Evolutionary conservation across 352 stramenopile genomes (phyloP), one percentile per base, ranked within the genome.

Genomic region (Phytopythium boreale): DNA sequence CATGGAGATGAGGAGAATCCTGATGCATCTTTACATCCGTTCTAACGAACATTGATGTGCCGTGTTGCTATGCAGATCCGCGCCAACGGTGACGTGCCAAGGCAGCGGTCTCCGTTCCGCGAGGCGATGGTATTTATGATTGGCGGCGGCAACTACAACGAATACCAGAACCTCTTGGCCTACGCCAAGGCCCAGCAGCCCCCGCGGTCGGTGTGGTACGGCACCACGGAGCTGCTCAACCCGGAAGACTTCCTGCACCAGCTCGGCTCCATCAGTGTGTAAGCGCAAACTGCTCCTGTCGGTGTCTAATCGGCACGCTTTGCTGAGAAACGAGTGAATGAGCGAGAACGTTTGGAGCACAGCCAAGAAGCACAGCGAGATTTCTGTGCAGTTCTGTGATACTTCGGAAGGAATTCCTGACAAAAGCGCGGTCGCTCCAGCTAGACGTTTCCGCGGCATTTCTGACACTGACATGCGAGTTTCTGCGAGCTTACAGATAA

Each of bases 101-200:
- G 87, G 41, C 87, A 93, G 68, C 79, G 84, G 49, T 83, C 84
- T 53, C 83, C 87, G 37, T 95, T 95, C 69, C 81, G 77, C 46
- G 83, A 92, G 64, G 84, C 80, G 55, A 89, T 95, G 67, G 82
- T 95, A 72, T 95, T 95, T 87, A 87, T 95, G 71, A 93, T 95
- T 62, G 87, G 87, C 14, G 85, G 87, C 41, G 87, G 83, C 62
- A 94, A 93, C 68, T 95, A 95, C 74, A 92, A 92, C 59, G 87
- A 95, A 67, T 95, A 92, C 70, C 87, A 91, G 56, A 95, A 95
- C 56, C 74, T 94, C 59, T 78, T 93, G 75, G 82, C 83, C 29
- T 94, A 93, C 61, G 78, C 83, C 49, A 92, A 92, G 69, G 80
- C 72, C 2, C 74, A 88, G 66, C 77, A 90, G 52, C 71, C 77